phyloP scores from a whole-genome alignment of 371 early-diverging fungal genomes.

The Sanchytrium tribonematis region DNA sequence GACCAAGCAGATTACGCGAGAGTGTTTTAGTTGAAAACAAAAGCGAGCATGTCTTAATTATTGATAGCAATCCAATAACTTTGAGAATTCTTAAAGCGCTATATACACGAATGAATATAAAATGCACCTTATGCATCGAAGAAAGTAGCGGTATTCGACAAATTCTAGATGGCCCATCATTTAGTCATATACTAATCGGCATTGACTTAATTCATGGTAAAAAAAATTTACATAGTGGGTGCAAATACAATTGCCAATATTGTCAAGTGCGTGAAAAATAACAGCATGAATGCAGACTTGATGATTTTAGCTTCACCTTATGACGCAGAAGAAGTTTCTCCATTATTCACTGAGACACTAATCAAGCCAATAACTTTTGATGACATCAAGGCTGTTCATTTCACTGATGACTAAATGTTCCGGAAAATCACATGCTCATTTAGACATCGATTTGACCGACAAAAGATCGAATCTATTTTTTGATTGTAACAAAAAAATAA shows the following conservation, averaged over 20 bases:
- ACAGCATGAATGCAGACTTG: slow-evolving; percentile 9
- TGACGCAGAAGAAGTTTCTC: not conserved
- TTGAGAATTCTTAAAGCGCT: slow-evolving; percentile 61
- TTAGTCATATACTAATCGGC: slow-evolving; percentile 73
- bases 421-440: too few species aligned
- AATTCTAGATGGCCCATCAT: slow-evolving; percentile 56
- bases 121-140: slow-evolving; percentile 47
- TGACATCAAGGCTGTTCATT: not conserved
- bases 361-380: not conserved
- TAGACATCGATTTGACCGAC: too few species aligned
- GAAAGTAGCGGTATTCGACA: slow-evolving; percentile 68
- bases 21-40: not conserved
- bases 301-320: not conserved
- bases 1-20: slow-evolving; percentile 1
- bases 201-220: slow-evolving; percentile 16
- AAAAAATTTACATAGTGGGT: slow-evolving; percentile 26
- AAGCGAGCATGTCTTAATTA: slow-evolving; percentile 23
- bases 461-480: too few species aligned
- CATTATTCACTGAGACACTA: not conserved
- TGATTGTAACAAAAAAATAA: too few species aligned
- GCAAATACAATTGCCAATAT: slow-evolving; percentile 68
- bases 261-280: slow-evolving; percentile 69
- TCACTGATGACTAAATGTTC: too few species aligned
- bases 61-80: slow-evolving; percentile 65
- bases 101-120: slow-evolving; percentile 24